Evolutionary conservation across 345 rosid genomes (phyloP).

Genomic region (Leavenworthia alabamica): DNA sequence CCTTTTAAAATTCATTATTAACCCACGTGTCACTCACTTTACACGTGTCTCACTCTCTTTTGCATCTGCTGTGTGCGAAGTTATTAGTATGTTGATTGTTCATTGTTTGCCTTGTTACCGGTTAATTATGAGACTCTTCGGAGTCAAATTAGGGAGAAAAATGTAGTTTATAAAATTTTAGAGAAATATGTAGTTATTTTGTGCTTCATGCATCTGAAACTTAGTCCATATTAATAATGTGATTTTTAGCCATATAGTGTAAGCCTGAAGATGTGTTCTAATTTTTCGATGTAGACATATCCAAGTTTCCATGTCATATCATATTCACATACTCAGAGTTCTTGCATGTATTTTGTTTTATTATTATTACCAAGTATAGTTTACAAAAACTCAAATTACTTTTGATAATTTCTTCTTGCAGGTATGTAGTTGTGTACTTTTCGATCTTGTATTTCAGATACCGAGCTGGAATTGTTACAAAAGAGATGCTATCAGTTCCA

Average conservation of each 20-base stretch:
- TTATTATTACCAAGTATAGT: neutral
- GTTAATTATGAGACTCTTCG: neutral
- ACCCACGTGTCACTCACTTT: conserved; percentile 3
- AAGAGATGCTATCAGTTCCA: conserved; percentile 89
- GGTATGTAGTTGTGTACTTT: conserved; percentile 77
- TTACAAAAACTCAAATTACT: neutral
- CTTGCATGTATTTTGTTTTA: neutral
- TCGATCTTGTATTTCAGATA: conserved; percentile 61
- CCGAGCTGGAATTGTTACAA: conserved; percentile 78
- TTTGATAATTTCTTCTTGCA: conserved; percentile 20
- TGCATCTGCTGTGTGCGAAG: neutral
- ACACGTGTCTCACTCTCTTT: neutral
- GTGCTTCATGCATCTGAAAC: neutral
- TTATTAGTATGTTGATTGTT: neutral
- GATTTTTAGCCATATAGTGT: no score
- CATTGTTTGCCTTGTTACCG: neutral
- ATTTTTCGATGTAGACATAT: neutral
- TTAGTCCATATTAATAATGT: neutral
- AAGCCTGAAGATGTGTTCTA: neutral
- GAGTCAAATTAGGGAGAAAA: neutral
- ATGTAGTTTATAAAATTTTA: neutral
- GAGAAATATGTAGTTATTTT: neutral
- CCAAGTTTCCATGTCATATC: neutral
- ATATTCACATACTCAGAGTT: neutral
- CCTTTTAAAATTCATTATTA: neutral